A percentile compares a stretch with the other conserved stretches of the same genome.
These are phyloP conservation scores for Phaeophleospora eucalypticola DNA, from an alignment of 2,329 filamentous ascomycete genomes.

Conservation along the genomic window DNA sequence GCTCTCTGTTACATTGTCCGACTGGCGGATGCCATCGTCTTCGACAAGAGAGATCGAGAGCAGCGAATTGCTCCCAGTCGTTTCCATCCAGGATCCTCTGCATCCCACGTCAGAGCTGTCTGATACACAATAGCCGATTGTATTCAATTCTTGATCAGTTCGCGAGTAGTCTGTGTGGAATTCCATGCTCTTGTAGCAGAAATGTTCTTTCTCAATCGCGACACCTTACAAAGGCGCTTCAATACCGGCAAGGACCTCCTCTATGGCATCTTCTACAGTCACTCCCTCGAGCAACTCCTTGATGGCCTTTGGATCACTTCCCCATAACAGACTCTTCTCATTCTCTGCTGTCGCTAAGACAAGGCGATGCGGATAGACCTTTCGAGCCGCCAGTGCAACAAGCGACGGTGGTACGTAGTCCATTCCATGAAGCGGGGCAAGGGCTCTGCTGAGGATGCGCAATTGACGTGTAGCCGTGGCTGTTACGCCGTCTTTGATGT, in stretches of 20 bases:
- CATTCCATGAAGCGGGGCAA: conserved; percentile 77
- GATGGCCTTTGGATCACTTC: conserved; percentile 70
- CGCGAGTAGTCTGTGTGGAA: no score
- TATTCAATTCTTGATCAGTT: no score
- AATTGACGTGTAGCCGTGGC: conserved; percentile 77
- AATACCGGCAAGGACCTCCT: conserved; percentile 54
- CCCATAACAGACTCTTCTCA: conserved; percentile 91
- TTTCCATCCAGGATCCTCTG: no score
- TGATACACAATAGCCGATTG: no score
- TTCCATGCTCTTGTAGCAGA: no score
- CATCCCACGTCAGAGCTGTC: no score
- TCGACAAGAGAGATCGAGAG: no score
- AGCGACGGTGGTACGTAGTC: conserved; percentile 80
- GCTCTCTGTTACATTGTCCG: no score
- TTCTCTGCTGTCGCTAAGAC: conserved; percentile 62
- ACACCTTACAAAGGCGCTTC: conserved; percentile 53
- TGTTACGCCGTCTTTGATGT: conserved; percentile 72
- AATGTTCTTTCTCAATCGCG: no score
- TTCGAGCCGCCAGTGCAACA: conserved; percentile 74
- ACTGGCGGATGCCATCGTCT: no score
- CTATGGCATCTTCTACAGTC: conserved; percentile 53
- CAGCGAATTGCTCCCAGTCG: no score
- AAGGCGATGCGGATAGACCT: conserved; percentile 84
- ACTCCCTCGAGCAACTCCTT: conserved; percentile 59
- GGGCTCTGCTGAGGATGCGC: conserved; percentile 48